Evolutionary conservation across 495 filamentous ascomycete species (phyloP), one percentile per base, ranked within the genome.

Genomic region (Podospora conica): DNA sequence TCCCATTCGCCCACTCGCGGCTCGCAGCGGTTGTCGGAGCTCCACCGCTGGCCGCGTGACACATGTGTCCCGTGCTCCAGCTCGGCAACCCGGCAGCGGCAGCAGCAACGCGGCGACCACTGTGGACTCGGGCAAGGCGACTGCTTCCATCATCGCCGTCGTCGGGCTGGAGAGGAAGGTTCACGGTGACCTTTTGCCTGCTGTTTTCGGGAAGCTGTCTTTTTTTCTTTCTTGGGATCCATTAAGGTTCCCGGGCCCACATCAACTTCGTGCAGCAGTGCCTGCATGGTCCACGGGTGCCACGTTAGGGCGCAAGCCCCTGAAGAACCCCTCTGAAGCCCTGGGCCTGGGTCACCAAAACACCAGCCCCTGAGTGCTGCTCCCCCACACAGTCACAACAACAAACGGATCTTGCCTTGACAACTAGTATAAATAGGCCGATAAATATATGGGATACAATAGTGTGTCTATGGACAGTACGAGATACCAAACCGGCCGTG

Each of bases 1-100:
- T 64, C 69, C 56, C 56, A 68, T 70, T 64, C 22, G 66, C 66
- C 57, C 53, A 2, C 15, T 48, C 40, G 40, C 40, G 40, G 40
- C 40, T 48, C 40, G 40, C 40, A n/a, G 40, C 18, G 40, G 40
- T 48, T 48, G 40, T 48, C 40, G 66, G 59, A 33, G 23, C 22
- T 8, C 9, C 48, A 53, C 69, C 66, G 66, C 56, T 68, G 61
- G 61, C 58, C 55, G 9, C 55, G 55, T 57, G 55, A 57, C 40
- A 8, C 9, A 2, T n/a, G 40, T 48, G 40, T 48, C 40, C 40
- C 40, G 18, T 48, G 40, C 40, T 48, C 40, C 40, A 8, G 18
- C 18, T n/a, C 40, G 18, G 40, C 40, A 6, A 40, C 12, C 11
- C 12, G 40, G 6, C 25, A 31, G 29, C 29, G 11, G 18, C 18